Evolutionary conservation across 495 filamentous ascomycete species (phyloP).

Genomic region (Aspergillus cristatus): DNA sequence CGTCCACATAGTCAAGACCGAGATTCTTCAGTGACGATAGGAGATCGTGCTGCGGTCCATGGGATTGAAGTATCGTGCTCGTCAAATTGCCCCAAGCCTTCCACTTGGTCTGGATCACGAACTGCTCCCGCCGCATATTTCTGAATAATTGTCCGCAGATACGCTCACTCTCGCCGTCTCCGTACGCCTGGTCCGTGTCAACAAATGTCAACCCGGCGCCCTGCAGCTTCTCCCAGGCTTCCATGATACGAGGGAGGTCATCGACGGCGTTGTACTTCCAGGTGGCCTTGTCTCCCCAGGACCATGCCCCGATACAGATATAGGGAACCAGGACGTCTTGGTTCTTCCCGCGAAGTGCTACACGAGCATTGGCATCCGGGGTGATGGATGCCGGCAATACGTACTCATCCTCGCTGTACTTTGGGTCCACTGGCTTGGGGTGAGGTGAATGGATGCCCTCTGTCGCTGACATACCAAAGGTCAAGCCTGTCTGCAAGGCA

Average conservation of each 20-base stretch:
- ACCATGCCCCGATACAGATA: conserved; percentile 29
- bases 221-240: conserved; percentile 24
- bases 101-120: conserved; percentile 22
- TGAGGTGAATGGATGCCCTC: conserved; percentile 23
- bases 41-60: conserved; percentile 11
- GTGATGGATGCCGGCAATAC: conserved; percentile 11
- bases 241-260: conserved; percentile 22
- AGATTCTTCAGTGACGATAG: conserved; percentile 48
- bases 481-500: conserved; percentile 27
- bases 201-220: conserved; percentile 26
- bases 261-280: conserved; percentile 19
- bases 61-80: conserved; percentile 11
- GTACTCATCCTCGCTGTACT: conserved; percentile 12
- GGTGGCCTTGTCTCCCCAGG: conserved; percentile 37
- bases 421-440: conserved; percentile 13
- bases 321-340: conserved; percentile 20
- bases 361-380: conserved; percentile 11
- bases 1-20: conserved; percentile 66
- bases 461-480: conserved; percentile 26
- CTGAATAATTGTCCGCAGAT: conserved; percentile 25
- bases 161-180: conserved; percentile 28
- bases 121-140: conserved; percentile 23
- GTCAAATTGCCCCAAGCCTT: conserved; percentile 6
- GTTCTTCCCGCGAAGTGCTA: conserved; percentile 8
- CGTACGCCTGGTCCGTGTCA: conserved; percentile 33